Percentiles rank a stretch among this genome's conserved stretches.
These are phyloP conservation scores for Salix dunnii DNA, from an alignment of 345 rosid genomes.

Conservation along the genomic window DNA sequence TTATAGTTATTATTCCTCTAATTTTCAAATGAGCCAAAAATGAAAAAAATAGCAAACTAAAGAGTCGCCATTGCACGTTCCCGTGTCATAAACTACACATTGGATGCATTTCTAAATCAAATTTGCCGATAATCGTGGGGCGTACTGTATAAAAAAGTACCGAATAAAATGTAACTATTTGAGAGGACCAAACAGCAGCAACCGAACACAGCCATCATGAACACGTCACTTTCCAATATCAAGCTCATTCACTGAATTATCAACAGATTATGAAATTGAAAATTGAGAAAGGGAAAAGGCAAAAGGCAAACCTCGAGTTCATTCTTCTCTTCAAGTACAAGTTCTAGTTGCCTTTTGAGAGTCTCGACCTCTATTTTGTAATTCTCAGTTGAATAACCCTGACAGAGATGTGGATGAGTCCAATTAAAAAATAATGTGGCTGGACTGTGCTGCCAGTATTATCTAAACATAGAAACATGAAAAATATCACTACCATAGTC, in stretches of 20 bases:
- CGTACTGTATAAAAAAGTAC: neutral
- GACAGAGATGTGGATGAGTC: conserved; percentile 3
- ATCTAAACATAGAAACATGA: neutral
- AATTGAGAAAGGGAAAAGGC: neutral
- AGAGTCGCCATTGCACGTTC: neutral
- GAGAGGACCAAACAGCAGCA: neutral
- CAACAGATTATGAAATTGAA: neutral
- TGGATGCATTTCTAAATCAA: neutral
- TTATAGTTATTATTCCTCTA: neutral
- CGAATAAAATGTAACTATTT: neutral
- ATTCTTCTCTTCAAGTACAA: conserved; percentile 53
- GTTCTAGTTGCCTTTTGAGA: conserved; percentile 57
- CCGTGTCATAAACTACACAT: neutral
- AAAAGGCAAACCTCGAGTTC: conserved; percentile 57
- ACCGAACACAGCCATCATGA: neutral
- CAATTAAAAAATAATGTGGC: neutral
- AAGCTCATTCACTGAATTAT: neutral
- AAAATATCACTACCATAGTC: neutral
- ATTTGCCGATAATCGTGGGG: neutral
- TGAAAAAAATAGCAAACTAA: neutral
- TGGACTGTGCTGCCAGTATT: neutral
- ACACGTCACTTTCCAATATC: neutral
- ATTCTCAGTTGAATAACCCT: conserved; percentile 37
- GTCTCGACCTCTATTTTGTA: conserved; percentile 45
- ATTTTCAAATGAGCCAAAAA: neutral